Base-by-base conservation (phyloP, 2,329 filamentous ascomycete species). In the Neofusicoccum ribis region DNA sequence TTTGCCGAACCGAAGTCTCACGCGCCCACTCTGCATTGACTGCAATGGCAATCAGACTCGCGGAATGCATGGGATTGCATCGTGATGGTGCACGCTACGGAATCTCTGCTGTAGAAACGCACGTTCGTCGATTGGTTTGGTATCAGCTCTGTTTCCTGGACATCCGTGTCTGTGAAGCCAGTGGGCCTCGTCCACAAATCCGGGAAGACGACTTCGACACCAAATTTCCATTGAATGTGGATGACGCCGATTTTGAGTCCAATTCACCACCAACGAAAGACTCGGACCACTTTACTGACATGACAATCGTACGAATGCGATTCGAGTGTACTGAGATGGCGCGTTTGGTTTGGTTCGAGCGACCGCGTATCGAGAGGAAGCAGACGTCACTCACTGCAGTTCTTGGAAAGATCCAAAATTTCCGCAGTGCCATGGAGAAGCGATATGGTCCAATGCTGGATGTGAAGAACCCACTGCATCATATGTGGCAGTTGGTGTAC, bases 101-200 rank as follows among this genome's bases (percentile, higher is more conserved):
- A 1, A 82, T 90, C 65, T 85, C 83, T 2, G 84, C 90, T 0
- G 78, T 92, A 2, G 90, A 93, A 70, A 88, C 87, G 0, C 89
- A 93, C 62, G 82, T 92, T 3, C 86, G 90, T 12, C 86, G 90
- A 4, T 78, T 92, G 44, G 82, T 92, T 39, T 93, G 90, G 91
- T 88, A 92, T 72, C 90, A 93, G 70, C 82, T 93, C 20, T 92
- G 89, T 75, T 91, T 91, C 73, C 81, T 93, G 8, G 91, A 93
- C 72, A 85, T 92, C 65, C 83, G 89, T 44, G 92, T 90, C 0
- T 91, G 87, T 71, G 90, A 93, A 76, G 86, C 88, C 1, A 90
- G 91, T 67, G 91, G 90, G 0, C 90, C 90, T 8, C 83, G 88
- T 27, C 89, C 89, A 0, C 84, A 86, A 61, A 91, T 93, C 63